Evolutionary conservation across 805 yeast species (phyloP).

Genomic region (Debaryomyces hansenii): DNA sequence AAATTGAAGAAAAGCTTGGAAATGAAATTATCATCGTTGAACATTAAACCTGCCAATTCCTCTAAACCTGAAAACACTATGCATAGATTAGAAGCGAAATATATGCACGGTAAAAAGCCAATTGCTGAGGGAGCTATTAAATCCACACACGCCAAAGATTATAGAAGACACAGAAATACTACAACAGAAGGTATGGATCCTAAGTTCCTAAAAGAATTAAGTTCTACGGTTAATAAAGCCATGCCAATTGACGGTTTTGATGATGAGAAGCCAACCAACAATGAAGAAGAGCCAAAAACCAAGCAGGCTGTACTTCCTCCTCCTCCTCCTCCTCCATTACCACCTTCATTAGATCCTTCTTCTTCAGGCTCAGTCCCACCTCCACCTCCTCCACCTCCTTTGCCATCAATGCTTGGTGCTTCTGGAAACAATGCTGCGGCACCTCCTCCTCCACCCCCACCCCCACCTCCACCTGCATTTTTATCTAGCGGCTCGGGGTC

Average conservation of each 20-base stretch:
- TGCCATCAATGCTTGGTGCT: constrained; percentile 12
- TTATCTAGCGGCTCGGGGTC: constrained; percentile 13
- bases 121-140: constrained; percentile 15
- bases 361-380: constrained; percentile 20
- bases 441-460: constrained; percentile 18
- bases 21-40: constrained; percentile 25
- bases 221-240: constrained; percentile 46
- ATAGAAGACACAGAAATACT: constrained; percentile 30
- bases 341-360: constrained; percentile 12
- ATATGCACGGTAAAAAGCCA: constrained; percentile 39
- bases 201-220: constrained; percentile 53
- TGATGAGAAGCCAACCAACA: constrained; percentile 2
- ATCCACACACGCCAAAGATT: constrained; percentile 16
- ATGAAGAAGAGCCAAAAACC: constrained; percentile 1
- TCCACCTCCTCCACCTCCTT: constrained; percentile 23
- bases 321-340: constrained; percentile 30
- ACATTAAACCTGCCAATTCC: constrained; percentile 11
- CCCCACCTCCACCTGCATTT: constrained; percentile 17
- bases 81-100: constrained; percentile 43
- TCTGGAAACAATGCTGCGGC: not conserved
- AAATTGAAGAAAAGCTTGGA: constrained; percentile 40
- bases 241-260: constrained; percentile 31
- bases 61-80: constrained; percentile 17
- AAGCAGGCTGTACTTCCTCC: constrained; percentile 16
- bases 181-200: constrained; percentile 45